A percentile compares a stretch with the other conserved stretches of the same genome.
Evolutionary conservation across 1,139 yeast species (phyloP).

Genomic region (Taiozyma onychis): DNA sequence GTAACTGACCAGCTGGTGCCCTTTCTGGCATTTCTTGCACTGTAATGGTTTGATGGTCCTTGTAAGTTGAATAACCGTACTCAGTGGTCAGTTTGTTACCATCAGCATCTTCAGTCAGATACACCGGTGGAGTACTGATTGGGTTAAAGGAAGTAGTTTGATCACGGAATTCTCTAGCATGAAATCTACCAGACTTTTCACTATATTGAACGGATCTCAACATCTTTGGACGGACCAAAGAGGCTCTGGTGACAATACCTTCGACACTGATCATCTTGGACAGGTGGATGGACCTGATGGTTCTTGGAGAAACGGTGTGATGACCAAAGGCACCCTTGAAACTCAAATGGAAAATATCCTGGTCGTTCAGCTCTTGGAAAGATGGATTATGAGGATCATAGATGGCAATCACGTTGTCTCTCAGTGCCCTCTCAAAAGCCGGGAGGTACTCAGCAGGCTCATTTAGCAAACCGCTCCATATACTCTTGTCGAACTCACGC

Average conservation of each 20-base stretch:
- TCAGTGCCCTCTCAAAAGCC: slow-evolving; percentile 81
- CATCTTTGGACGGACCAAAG: slow-evolving; percentile 88
- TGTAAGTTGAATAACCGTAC: slow-evolving; percentile 87
- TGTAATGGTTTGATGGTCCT: slow-evolving; percentile 90
- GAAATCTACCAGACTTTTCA: slow-evolving; percentile 76
- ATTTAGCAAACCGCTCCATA: slow-evolving; percentile 74
- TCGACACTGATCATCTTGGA: slow-evolving; percentile 85
- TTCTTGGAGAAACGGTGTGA: slow-evolving; percentile 82
- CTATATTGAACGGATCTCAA: slow-evolving; percentile 92
- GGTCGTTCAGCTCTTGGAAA: slow-evolving; percentile 47
- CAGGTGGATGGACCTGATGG: slow-evolving; percentile 69
- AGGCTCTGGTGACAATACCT: slow-evolving; percentile 93
- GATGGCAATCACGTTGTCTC: slow-evolving; percentile 71
- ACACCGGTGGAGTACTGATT: slow-evolving; percentile 71
- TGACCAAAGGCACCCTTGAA: slow-evolving; percentile 92
- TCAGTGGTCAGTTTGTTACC: slow-evolving; percentile 87
- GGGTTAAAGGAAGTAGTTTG: slow-evolving; percentile 73
- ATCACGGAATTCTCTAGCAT: slow-evolving; percentile 89
- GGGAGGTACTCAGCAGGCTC: slow-evolving; percentile 85
- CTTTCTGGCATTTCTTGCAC: slow-evolving; percentile 98
- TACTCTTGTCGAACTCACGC: slow-evolving; percentile 72
- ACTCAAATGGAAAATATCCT: slow-evolving; percentile 68
- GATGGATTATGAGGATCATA: slow-evolving; percentile 52
- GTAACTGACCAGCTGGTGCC: slow-evolving; percentile 97
- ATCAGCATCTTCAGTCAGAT: slow-evolving; percentile 90